Evolutionary conservation across 306 rosid species (phyloP).

Genomic region (Cucumis cinereus): DNA sequence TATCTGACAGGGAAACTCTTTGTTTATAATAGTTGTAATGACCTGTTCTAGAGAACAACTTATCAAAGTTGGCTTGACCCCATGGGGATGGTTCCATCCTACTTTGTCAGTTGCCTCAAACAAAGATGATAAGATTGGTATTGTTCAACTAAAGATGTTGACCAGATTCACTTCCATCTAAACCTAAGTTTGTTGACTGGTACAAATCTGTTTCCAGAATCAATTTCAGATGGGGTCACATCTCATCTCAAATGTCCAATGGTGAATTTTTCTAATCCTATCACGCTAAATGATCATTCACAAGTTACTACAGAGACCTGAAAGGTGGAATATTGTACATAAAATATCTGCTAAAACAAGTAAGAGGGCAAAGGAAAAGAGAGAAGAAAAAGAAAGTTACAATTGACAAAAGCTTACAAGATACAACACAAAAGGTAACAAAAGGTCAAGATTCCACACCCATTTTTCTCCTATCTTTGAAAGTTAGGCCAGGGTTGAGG

Average conservation of each 20-base stretch:
- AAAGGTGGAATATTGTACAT: background rate
- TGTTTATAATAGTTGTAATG: background rate
- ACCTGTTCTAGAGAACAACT: background rate
- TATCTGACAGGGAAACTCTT: slow-evolving; percentile 8
- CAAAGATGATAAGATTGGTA: slow-evolving; percentile 2
- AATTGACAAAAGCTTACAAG: slow-evolving; percentile 1
- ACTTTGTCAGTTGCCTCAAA: background rate
- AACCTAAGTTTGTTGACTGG: slow-evolving; percentile 1
- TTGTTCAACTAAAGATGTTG: background rate
- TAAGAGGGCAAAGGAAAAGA: background rate
- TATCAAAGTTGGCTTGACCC: background rate
- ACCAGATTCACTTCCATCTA: background rate
- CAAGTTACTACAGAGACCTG: slow-evolving; percentile 1
- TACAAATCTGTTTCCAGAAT: background rate
- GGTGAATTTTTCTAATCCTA: slow-evolving; percentile 1
- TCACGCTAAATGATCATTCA: background rate
- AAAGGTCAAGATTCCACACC: slow-evolving; percentile 65
- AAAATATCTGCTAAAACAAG: background rate
- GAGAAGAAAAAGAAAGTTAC: background rate
- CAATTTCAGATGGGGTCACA: background rate
- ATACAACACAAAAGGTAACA: slow-evolving; percentile 13
- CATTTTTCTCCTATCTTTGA: slow-evolving; percentile 33
- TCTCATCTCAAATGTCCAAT: background rate
- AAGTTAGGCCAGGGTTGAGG: slow-evolving; percentile 36
- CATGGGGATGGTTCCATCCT: background rate